Percentiles rank a stretch among this genome's conserved stretches.
These are phyloP conservation scores for Phytomonas sp. DNA, from an alignment of 208 protist genomes.

Conservation along the genomic window DNA sequence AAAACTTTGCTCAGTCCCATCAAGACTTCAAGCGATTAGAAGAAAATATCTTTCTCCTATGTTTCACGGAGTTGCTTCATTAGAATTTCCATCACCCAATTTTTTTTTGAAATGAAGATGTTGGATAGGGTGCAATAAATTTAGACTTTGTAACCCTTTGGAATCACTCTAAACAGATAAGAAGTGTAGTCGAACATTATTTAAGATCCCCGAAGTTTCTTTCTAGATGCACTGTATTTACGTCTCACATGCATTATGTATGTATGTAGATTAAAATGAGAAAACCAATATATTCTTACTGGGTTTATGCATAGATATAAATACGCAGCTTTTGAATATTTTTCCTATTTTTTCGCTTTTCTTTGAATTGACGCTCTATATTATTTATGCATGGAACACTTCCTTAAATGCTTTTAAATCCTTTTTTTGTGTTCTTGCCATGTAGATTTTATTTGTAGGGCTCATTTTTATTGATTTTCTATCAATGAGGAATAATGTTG, in stretches of 20 bases:
- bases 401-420: not conserved
- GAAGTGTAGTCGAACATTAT: not conserved
- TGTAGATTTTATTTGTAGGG: constrained; percentile 11
- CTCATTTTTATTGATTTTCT: constrained; percentile 9
- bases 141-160: constrained; percentile 1
- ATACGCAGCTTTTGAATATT: constrained; percentile 6
- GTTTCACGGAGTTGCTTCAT: constrained; percentile 27
- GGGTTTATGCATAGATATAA: constrained; percentile 1
- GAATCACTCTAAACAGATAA: constrained; percentile 1
- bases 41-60: constrained; percentile 53
- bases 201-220: not conserved
- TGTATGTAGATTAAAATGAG: not conserved
- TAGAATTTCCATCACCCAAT: constrained; percentile 37
- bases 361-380: constrained; percentile 6
- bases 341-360: constrained; percentile 11
- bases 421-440: constrained; percentile 5
- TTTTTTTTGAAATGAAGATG: constrained; percentile 5
- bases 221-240: constrained; percentile 7
- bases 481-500: constrained; percentile 74
- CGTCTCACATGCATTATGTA: constrained; percentile 7
- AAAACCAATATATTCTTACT: constrained; percentile 7
- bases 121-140: not conserved
- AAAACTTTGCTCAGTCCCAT: constrained; percentile 32
- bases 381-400: constrained; percentile 11
- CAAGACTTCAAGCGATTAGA: constrained; percentile 48